phyloP scores from a whole-genome alignment of 352 stramenopile genomes.

The Pythium brassicae region DNA sequence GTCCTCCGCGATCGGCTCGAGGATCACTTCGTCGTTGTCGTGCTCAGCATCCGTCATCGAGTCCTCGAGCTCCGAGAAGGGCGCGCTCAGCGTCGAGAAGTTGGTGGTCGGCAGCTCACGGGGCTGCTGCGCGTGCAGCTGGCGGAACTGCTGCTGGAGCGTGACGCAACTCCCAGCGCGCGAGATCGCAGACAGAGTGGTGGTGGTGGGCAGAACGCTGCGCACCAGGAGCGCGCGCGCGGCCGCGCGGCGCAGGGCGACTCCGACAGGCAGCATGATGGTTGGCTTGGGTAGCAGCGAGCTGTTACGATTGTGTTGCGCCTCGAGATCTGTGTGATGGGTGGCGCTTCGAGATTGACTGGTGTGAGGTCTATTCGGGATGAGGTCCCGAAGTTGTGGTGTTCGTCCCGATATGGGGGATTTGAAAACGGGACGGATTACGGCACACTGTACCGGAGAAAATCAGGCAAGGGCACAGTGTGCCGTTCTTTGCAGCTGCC shows the following conservation, averaged over 20 bases:
- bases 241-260: slow-evolving; percentile 23
- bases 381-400: slow-evolving; percentile 10
- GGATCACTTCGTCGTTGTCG: slow-evolving; percentile 39
- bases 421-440: neutral
- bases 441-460: neutral
- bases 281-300: slow-evolving; percentile 1
- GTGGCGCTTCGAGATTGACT: slow-evolving; percentile 10
- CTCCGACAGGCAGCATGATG: slow-evolving; percentile 26
- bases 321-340: neutral
- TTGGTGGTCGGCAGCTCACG: neutral
- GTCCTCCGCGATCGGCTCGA: slow-evolving; percentile 27
- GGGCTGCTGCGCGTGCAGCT: neutral
- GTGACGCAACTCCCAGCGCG: neutral
- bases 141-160: slow-evolving; percentile 3
- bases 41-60: slow-evolving; percentile 21
- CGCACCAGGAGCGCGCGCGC: slow-evolving; percentile 12
- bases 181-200: neutral
- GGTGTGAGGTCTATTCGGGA: slow-evolving; percentile 13
- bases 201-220: neutral
- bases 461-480: neutral
- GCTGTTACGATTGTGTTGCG: slow-evolving; percentile 13
- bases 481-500: neutral
- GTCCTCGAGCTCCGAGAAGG: neutral
- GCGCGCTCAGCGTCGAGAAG: slow-evolving; percentile 6
- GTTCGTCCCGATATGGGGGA: neutral